Evolutionary conservation across 2,329 filamentous ascomycete species (phyloP), one percentile per base, ranked within the genome.

Genomic region (Penicillium sp.): DNA sequence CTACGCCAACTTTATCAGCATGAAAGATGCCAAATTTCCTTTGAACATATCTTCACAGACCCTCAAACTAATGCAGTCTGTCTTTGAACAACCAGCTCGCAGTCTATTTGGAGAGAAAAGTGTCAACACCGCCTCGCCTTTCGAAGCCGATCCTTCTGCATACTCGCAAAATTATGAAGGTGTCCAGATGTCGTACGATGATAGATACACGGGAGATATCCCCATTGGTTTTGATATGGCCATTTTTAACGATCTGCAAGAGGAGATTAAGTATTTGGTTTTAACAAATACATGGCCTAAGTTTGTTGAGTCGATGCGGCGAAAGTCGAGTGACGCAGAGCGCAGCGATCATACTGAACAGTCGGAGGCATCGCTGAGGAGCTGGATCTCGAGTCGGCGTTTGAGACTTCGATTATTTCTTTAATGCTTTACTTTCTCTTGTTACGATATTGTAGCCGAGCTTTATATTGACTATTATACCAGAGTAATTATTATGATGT

Each of bases 261-360:
- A 52, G 3, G 49, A 56, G n/a, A 56, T 56, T 18, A 56, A 56
- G 25, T 47, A 51, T n/a, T 23, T 56, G 22, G 49, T 56, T 6
- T 26, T 56, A 22, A 56, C 54, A 15, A 52, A 56, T 26, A 56
- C 54, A 6, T 56, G 49, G 49, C 48, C 49, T 31, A 51, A 49
- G 9, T 55, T 51, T 18, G 29, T 52, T 3, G 37, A 52, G 6
- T 48, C 54, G 18, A 53, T 56, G 44, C 44, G 45, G 4, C 49
- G 54, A 35, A 44, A 37, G 7, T 56, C 54, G 35, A 40, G 6
- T 5, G 54, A 56, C n/a, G 31, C 44, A 5, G 44, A 52, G 14
- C 31, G 49, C 15, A 55, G 42, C 20, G 49, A 43, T 22, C 33
- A 14, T 29, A 42, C 35, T 15, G 12, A 15, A 22, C 26, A 20